A percentile compares a stretch with the other conserved stretches of the same genome.
phyloP scores from a whole-genome alignment of 2,329 filamentous ascomycete genomes.

The Bisporella sp. region DNA sequence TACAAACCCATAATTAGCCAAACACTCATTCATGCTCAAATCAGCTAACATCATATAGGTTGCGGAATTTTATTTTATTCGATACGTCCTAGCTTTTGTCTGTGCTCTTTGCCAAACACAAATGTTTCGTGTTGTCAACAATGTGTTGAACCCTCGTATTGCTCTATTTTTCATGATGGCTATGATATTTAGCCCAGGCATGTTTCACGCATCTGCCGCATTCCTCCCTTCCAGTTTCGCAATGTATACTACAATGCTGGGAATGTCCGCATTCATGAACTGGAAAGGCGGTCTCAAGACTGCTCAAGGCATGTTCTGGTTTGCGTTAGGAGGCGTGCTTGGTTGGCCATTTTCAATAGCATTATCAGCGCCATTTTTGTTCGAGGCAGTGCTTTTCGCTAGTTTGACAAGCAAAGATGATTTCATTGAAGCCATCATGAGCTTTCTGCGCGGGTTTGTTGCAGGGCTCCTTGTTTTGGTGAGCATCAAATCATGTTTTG shows the following conservation, averaged over 20 bases:
- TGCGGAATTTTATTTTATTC: slow-evolving; percentile 81
- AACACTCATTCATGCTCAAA: too few species aligned
- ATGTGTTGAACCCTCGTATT: slow-evolving; percentile 72
- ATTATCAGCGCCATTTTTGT: slow-evolving; percentile 70
- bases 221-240: slow-evolving; percentile 92
- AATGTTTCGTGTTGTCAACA: slow-evolving; percentile 70
- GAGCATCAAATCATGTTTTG: slow-evolving; percentile 1
- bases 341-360: slow-evolving; percentile 94
- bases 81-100: slow-evolving; percentile 63
- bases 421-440: slow-evolving; percentile 49
- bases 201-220: slow-evolving; percentile 84
- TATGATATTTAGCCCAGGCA: slow-evolving; percentile 74
- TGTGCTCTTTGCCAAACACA: slow-evolving; percentile 80
- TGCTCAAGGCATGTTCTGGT: slow-evolving; percentile 81
- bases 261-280: slow-evolving; percentile 84
- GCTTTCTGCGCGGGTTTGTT: slow-evolving; percentile 60
- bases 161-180: slow-evolving; percentile 78
- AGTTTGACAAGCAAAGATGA: slow-evolving; percentile 49
- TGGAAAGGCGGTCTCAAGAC: slow-evolving; percentile 76
- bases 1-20: too few species aligned
- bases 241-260: slow-evolving; percentile 89
- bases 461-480: slow-evolving; percentile 25
- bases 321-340: slow-evolving; percentile 75
- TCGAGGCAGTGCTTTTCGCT: slow-evolving; percentile 64
- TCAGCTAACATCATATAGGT: slow-evolving; percentile 30